Evolutionary conservation across 2,329 filamentous ascomycete species (phyloP).

Genomic region (Aureobasidium sp.): DNA sequence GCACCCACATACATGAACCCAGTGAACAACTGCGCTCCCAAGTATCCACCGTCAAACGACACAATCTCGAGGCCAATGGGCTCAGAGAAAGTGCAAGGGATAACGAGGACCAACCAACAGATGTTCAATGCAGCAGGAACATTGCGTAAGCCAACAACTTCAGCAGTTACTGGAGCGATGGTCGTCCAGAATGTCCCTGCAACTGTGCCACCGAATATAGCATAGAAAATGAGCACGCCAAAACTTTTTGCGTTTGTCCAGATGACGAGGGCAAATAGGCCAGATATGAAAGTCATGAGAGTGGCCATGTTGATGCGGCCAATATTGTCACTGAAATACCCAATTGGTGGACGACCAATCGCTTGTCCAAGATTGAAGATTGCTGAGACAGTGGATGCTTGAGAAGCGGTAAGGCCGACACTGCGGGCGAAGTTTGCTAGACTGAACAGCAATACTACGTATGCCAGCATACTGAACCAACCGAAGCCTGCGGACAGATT

Average conservation of each 20-base stretch:
- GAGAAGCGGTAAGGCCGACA: slow-evolving; percentile 58
- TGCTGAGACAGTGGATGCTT: slow-evolving; percentile 66
- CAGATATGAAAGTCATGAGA: slow-evolving; percentile 56
- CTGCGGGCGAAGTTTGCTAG: slow-evolving; percentile 65
- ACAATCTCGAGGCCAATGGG: slow-evolving; percentile 51
- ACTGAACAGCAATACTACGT: slow-evolving; percentile 70
- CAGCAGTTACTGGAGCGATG: slow-evolving; percentile 62
- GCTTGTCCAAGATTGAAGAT: slow-evolving; percentile 62
- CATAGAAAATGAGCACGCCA: slow-evolving; percentile 64
- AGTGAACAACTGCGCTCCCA: slow-evolving; percentile 53
- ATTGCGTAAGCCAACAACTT: slow-evolving; percentile 64
- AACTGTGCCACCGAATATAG: slow-evolving; percentile 58
- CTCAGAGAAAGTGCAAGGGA: slow-evolving; percentile 61
- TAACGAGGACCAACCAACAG: slow-evolving; percentile 62
- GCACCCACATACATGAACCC: slow-evolving; percentile 57
- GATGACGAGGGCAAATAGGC: slow-evolving; percentile 59
- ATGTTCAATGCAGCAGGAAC: slow-evolving; percentile 64
- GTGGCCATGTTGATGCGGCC: slow-evolving; percentile 69
- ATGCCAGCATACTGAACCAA: slow-evolving; percentile 65
- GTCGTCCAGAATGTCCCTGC: slow-evolving; percentile 63
- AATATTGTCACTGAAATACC: slow-evolving; percentile 61
- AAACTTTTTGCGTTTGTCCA: slow-evolving; percentile 66
- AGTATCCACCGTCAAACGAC: slow-evolving; percentile 44
- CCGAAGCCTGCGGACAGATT: slow-evolving; percentile 45
- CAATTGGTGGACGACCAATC: slow-evolving; percentile 64